Conservation (phyloP, 345 rosid genomes). For the Litchi chinensis region DNA sequence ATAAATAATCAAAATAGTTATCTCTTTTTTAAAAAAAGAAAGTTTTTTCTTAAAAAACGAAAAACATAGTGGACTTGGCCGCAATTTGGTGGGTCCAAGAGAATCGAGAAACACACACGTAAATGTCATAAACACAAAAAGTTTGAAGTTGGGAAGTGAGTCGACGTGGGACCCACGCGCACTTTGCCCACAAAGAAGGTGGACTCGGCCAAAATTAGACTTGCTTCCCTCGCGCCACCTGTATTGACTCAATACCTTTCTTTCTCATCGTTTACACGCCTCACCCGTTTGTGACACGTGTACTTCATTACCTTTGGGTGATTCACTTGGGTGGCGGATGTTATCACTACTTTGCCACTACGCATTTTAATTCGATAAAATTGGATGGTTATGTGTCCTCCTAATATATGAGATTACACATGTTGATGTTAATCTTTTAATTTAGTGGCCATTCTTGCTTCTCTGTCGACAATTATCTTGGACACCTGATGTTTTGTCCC, state of each 20-base stretch:
- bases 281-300: not conserved
- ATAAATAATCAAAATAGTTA: too few species aligned
- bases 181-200: not conserved
- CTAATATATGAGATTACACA: not conserved
- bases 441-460: not conserved
- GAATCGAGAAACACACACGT: not conserved
- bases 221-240: not conserved
- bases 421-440: not conserved
- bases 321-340: not conserved
- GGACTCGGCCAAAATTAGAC: not conserved
- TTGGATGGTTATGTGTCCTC: not conserved
- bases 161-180: slow-evolving; percentile 8
- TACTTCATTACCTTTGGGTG: not conserved
- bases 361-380: not conserved
- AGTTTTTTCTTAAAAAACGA: not conserved
- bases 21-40: too few species aligned
- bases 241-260: not conserved
- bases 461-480: not conserved
- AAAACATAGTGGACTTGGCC: not conserved
- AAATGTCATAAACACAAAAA: not conserved
- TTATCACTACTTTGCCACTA: not conserved
- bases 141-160: not conserved
- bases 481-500: not conserved
- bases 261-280: not conserved
- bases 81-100: not conserved